Percentiles rank a stretch among this genome's conserved stretches.
phyloP scores from a whole-genome alignment of 345 rosid species.

The Tarenaya hassleriana region DNA sequence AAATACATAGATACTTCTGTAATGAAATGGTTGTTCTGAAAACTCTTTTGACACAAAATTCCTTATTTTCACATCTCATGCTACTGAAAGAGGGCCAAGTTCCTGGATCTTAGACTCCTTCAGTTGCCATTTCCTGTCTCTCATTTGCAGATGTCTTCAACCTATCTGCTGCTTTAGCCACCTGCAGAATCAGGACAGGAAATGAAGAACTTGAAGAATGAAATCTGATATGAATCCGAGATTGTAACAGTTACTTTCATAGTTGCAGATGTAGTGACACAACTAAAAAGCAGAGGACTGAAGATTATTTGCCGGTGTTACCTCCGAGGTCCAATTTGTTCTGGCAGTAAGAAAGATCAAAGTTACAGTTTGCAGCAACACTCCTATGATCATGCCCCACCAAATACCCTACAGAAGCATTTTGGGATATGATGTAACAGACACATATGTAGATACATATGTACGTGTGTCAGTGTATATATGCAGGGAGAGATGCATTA shows the following conservation, averaged over 20 bases:
- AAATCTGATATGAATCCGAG: no score
- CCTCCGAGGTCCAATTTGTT: conserved; percentile 78
- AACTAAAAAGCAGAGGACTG: neutral
- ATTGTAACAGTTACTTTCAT: no score
- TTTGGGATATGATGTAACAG: neutral
- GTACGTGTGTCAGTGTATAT: neutral
- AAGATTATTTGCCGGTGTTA: conserved; percentile 21
- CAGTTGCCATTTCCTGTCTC: conserved; percentile 23
- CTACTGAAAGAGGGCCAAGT: conserved; percentile 4
- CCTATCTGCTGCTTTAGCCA: conserved; percentile 52
- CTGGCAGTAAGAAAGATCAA: conserved; percentile 58
- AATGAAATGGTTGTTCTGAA: no score
- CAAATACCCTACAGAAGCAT: conserved; percentile 64
- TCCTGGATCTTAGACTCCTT: conserved; percentile 12
- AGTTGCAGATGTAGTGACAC: conserved; percentile 7
- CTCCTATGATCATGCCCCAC: conserved; percentile 94
- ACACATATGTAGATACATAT: neutral
- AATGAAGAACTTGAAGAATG: no score
- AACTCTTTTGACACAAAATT: neutral
- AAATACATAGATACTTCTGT: no score
- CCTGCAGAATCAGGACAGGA: conserved; percentile 32
- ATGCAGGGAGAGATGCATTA: conserved; percentile 25
- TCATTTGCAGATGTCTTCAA: conserved; percentile 42
- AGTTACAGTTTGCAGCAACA: conserved; percentile 54
- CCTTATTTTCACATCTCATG: conserved; percentile 14